Base-by-base conservation (phyloP, 2,329 filamentous ascomycete species). In the Colletotrichum acutatum region DNA sequence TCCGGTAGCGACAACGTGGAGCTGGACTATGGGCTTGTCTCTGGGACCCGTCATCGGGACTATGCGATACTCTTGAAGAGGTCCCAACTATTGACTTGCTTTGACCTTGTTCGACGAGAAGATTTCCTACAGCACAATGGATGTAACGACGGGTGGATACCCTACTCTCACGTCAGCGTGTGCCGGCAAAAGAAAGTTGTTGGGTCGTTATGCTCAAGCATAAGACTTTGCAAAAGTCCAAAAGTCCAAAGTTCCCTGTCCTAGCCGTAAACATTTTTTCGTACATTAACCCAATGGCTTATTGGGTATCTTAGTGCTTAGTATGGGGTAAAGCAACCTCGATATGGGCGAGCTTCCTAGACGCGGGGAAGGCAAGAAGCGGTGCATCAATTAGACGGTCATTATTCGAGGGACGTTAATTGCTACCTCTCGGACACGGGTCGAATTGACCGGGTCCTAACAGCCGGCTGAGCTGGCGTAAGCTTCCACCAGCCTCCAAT, bases 81-180 rank as follows among this genome's bases (percentile, higher is more conserved):
- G 30, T 14, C 8, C 26, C 30, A 53, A 3, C 46, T 22, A 49
- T 57, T 12, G 49, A n/a, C 34, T 19, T 16, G 1, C 3, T 9
- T 37, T 28, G 32, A 12, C 34, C 14, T n/a, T 2, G 2, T 14
- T 37, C 19, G n/a, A 26, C 62, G 37, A 34, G 62, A 12, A 30
- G 37, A 11, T 9, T 37, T 30, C 24, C 34, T 24, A 28, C 22
- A 28, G 32, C 54, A 49, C 26, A 22, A 68, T 61, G 63, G 34
- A 61, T 68, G 46, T 30, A 54, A 53, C 57, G 8, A 30, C 46
- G 26, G 34, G 32, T 22, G 57, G 34, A 26, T 46, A 65, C 53
- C 14, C 26, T 60, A 37, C 42, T 70, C 66, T 70, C 66, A 70
- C 70, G 59, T 72, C 70, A 72, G 70, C 46, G 7, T 49, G 46